Base-by-base conservation (phyloP, 2,329 filamentous ascomycete genomes). In the Orbilia oligospora region DNA sequence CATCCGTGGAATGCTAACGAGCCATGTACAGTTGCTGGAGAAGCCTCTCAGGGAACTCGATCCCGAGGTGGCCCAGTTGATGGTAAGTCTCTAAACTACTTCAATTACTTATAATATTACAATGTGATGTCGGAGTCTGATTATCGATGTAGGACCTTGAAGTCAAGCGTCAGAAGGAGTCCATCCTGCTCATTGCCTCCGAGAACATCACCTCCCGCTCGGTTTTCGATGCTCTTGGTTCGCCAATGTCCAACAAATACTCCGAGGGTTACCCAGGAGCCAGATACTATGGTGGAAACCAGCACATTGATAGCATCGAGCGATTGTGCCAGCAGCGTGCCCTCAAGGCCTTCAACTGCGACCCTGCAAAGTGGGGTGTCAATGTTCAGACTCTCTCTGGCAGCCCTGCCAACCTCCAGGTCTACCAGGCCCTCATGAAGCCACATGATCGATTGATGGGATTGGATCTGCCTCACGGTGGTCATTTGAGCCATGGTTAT, bases 171-270 rank as follows among this genome's bases (percentile, higher is more conserved):
- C 96, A 99, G 88, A 91, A 93, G 86, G 94, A 99, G 89, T 98
- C 94, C 83, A 97, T 99, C 86, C 93, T 98, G 84, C 91, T 99
- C 85, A 99, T 99, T 83, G 95, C 96, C 84, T 98, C 96, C 72
- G 96, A 99, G 88, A 99, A 99, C 89, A 94, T 99, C 87, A 99
- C 96, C 76, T 99, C 96, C 80, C 94, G 94, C 83, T 94, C 96
- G 83, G 96, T 99, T 84, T 97, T 97, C 87, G 94, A 99, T 87
- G 96, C 96, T 79, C 91, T 99, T 81, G 96, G 96, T 83, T 94
- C 91, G 76, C 92, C 92, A 85, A 97, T 96, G 92, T 93, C 93
- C 86, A 97, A 99, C 90, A 99, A 99, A 88, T 99, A 99, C 90
- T 97, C 94, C 18, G 96, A 99, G 89, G 96, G 96, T 81, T 97